Conservation (phyloP, 2,329 filamentous ascomycete genomes). For the Alternaria conjuncta region DNA sequence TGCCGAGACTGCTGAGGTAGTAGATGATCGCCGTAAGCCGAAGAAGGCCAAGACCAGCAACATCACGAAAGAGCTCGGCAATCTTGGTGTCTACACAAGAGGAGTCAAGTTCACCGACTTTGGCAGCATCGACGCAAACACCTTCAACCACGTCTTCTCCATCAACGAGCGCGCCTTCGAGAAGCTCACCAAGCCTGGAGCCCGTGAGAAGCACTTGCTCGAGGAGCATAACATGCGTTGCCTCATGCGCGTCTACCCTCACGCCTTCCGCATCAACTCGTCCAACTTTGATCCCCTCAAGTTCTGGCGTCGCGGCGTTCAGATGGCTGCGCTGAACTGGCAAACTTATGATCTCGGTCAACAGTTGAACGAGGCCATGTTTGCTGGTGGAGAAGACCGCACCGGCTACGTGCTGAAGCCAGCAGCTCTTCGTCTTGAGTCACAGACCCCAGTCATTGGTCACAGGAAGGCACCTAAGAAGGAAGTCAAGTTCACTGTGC, state of each 20-base stretch:
- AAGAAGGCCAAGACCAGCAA: slow-evolving; percentile 74
- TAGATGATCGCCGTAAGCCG: slow-evolving; percentile 65
- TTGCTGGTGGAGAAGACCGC: slow-evolving; percentile 82
- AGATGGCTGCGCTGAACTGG: slow-evolving; percentile 98
- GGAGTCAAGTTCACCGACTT: slow-evolving; percentile 87
- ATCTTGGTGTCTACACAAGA: slow-evolving; percentile 79
- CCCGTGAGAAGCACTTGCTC: slow-evolving; percentile 77
- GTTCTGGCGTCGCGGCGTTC: slow-evolving; percentile 93
- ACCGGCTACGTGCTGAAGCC: slow-evolving; percentile 96
- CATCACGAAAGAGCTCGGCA: slow-evolving; percentile 81
- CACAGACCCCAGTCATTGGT: slow-evolving; percentile 51
- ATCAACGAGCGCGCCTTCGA: slow-evolving; percentile 91
- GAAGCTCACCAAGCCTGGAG: slow-evolving; percentile 75
- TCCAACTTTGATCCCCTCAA: slow-evolving; percentile 93
- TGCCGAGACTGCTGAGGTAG: slow-evolving; percentile 57
- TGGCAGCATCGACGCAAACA: slow-evolving; percentile 76
- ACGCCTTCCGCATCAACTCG: slow-evolving; percentile 79
- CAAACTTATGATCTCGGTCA: slow-evolving; percentile 96
- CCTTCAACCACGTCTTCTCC: slow-evolving; percentile 93
- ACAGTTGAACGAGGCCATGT: slow-evolving; percentile 98
- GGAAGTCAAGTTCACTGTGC: slow-evolving; percentile 81
- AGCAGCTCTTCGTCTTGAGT: slow-evolving; percentile 70
- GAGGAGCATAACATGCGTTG: slow-evolving; percentile 91
- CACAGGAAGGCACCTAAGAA: slow-evolving; percentile 76
- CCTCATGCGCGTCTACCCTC: slow-evolving; percentile 88